Base-by-base conservation (phyloP, 2,329 filamentous ascomycete genomes). In the Pseudocercospora fijiensis region DNA sequence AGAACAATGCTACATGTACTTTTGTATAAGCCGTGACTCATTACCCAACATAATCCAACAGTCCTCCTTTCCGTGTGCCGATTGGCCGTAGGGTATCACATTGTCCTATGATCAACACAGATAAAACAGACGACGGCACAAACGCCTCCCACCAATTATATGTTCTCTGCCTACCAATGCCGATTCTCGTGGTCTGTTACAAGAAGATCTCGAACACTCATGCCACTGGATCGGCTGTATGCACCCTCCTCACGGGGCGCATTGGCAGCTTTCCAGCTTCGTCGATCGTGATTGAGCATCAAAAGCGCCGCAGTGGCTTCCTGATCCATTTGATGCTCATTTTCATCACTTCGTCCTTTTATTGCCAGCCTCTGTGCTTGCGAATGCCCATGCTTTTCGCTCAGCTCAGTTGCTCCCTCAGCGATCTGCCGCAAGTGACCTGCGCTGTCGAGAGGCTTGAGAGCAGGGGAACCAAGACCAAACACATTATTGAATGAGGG, bases 231-330 rank as follows among this genome's bases (percentile, higher is more conserved):
- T 30, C 61, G 58, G 28, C 60, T 49, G 57, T 45, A 41, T 3
- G 28, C 57, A 18, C 57, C 57, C 22, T 58, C 57, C 16, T 28
- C 37, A 30, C 22, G 57, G n/a, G 26, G 37, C 9, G 43, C 43
- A 18, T 47, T 58, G 8, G 66, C 61, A 57, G 61, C 70, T 64
- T 69, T 73, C 78, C 80, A 81, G 37, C 91, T 83, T 11, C 65
- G 45, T 49, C 91, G 85, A 75, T 95, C 92, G 60, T 83, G 87
- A 69, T 93, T 96, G 64, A 97, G 80, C 92, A 96, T 96, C 75
- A 96, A 78, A 70, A 96, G 76, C 2, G 92, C 93, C 11, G 91
- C 89, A 7, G 92, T 95, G 0, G 92, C 93, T 75, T 95, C 91
- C 65, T 92, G 88, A 49, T 83, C 81, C 28, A 80, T 75, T 70